Conservation (phyloP, 1,284 basidiomycete species). For the Phenoliferia sp. region DNA sequence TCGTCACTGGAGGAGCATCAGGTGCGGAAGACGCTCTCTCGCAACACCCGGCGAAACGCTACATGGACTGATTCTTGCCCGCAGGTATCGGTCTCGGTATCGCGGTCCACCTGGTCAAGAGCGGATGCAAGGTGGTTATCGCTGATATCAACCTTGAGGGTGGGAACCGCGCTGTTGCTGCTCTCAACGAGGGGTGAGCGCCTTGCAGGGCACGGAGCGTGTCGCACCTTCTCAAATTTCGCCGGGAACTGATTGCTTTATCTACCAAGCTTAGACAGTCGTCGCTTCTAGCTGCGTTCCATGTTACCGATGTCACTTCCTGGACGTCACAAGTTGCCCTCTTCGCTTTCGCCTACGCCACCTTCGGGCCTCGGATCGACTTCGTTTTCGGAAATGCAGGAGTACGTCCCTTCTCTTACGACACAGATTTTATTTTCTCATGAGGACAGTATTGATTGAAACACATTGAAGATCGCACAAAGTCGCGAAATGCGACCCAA, state of each 20-base stretch:
- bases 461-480: constrained; percentile 18
- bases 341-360: constrained; percentile 9
- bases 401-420: neutral
- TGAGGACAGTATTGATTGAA: too few species aligned
- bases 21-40: neutral
- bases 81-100: constrained; percentile 31
- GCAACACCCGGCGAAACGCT: neutral
- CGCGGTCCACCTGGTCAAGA: constrained; percentile 12
- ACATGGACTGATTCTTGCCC: neutral
- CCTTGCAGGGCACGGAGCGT: neutral
- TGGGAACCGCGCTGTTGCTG: constrained; percentile 4
- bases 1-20: constrained; percentile 15
- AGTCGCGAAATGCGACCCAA: constrained; percentile 25
- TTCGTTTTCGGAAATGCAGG: constrained; percentile 27
- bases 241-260: too few species aligned
- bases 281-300: constrained; percentile 13
- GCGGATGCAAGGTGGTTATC: constrained; percentile 26
- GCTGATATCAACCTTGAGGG: constrained; percentile 15
- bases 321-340: constrained; percentile 21
- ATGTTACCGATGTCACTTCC: constrained; percentile 16
- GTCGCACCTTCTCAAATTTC: neutral
- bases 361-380: constrained; percentile 24
- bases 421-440: neutral
- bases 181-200: constrained; percentile 7
- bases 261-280: too few species aligned